Conservation (phyloP, 2,329 filamentous ascomycete species). For the Nigrospora sphaerica region DNA sequence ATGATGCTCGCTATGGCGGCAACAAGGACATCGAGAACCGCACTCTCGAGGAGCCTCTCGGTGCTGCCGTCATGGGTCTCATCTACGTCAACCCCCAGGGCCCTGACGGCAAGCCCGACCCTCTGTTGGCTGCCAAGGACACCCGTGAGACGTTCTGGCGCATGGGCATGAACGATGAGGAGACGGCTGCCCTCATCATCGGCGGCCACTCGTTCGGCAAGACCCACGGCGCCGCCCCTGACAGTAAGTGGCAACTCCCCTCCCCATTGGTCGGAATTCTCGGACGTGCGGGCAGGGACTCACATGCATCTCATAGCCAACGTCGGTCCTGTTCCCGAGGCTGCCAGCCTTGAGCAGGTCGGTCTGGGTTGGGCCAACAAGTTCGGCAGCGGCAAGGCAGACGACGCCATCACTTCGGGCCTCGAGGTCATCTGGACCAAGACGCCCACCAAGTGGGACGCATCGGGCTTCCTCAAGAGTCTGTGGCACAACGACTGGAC, state of each 20-base stretch:
- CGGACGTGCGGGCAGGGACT: background rate
- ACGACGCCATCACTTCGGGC: slow-evolving; percentile 67
- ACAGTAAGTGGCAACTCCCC: background rate
- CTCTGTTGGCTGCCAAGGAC: slow-evolving; percentile 60
- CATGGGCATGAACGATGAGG: slow-evolving; percentile 80
- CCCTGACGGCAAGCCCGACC: slow-evolving; percentile 65
- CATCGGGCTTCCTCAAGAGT: slow-evolving; percentile 55
- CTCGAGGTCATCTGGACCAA: slow-evolving; percentile 76
- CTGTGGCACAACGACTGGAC: slow-evolving; percentile 77
- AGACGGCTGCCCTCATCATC: slow-evolving; percentile 73
- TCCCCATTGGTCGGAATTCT: too few relatives aligned
- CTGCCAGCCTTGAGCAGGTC: slow-evolving; percentile 55
- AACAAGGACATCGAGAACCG: slow-evolving; percentile 45
- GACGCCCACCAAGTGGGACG: slow-evolving; percentile 68
- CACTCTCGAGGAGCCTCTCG: slow-evolving; percentile 62
- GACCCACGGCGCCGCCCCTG: slow-evolving; percentile 65
- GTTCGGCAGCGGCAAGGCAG: slow-evolving; percentile 59
- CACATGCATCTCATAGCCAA: slow-evolving; percentile 35
- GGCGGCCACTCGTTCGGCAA: slow-evolving; percentile 77
- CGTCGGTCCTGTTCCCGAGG: slow-evolving; percentile 61
- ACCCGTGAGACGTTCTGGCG: slow-evolving; percentile 69
- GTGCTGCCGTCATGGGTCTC: slow-evolving; percentile 65
- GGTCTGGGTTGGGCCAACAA: slow-evolving; percentile 68
- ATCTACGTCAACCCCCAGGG: slow-evolving; percentile 82
- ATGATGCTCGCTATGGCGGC: slow-evolving; percentile 59